Conservation (phyloP, 2,329 filamentous ascomycete genomes). For the Neonectria faginata region DNA sequence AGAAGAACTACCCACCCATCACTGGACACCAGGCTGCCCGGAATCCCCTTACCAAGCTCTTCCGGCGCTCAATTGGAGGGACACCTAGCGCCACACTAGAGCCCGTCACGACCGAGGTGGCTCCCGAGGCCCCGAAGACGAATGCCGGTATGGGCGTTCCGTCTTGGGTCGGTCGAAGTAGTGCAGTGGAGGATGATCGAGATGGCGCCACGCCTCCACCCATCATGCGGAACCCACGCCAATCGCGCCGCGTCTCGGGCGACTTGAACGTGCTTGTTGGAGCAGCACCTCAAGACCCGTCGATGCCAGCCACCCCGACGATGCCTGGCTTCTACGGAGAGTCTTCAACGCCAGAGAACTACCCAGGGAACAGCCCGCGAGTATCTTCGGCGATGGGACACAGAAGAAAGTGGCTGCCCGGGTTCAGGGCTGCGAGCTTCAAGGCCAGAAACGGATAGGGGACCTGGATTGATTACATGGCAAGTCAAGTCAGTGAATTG, state of each 20-base stretch:
- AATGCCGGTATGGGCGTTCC: slow-evolving; percentile 52
- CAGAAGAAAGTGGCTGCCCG: slow-evolving; percentile 53
- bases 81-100: slow-evolving; percentile 26
- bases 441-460: slow-evolving; percentile 46
- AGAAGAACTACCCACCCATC: slow-evolving; percentile 62
- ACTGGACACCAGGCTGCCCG: slow-evolving; percentile 57
- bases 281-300: slow-evolving; percentile 30
- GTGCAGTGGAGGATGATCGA: slow-evolving; percentile 56
- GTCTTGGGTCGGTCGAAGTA: slow-evolving; percentile 54
- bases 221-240: slow-evolving; percentile 61
- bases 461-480: slow-evolving; percentile 33
- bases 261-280: slow-evolving; percentile 33
- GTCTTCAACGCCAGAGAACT: slow-evolving; percentile 30
- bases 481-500: slow-evolving; percentile 16
- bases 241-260: slow-evolving; percentile 45
- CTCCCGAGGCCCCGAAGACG: slow-evolving; percentile 36
- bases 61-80: slow-evolving; percentile 60
- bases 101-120: slow-evolving; percentile 24
- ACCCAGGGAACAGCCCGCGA: slow-evolving; percentile 33
- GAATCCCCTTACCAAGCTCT: slow-evolving; percentile 62
- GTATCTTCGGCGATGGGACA: slow-evolving; percentile 41
- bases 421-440: slow-evolving; percentile 45
- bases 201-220: slow-evolving; percentile 67
- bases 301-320: slow-evolving; percentile 35
- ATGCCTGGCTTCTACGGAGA: slow-evolving; percentile 23